Base-by-base conservation (phyloP, 2,329 filamentous ascomycete species). In the Colletotrichum australisinense region DNA sequence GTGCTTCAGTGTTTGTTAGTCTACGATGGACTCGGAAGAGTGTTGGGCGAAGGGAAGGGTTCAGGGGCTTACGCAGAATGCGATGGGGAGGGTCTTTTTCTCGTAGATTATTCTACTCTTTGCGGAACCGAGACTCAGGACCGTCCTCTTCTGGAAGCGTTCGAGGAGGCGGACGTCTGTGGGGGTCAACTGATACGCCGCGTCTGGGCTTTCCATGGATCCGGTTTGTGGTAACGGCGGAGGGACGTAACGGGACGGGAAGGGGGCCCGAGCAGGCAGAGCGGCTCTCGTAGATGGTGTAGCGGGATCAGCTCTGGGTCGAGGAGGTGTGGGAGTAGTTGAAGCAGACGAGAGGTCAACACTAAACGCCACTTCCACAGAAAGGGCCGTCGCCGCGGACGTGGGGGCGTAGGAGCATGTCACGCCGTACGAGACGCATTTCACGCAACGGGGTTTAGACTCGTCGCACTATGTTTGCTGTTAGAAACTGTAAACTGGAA, bases 381-480 rank as follows among this genome's bases (percentile, higher is more conserved):
- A 64, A 6, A 69, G 75, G 72, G 5, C 78, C 78, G 12, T 80
- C 76, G 56, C 78, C 30, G 74, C 76, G 19, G 73, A 67, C 14
- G 72, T 67, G 62, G 78, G 73, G 9, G 84, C 81, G 74, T 88
- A 90, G 69, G 83, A 83, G 79, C 88, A 90, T 9, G 82, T 78
- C 4, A 88, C 85, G 19, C 87, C 84, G 65, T 84, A 88, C 2
- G 80, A 76, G 12, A 79, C 62, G 76, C 89, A 91, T 70, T 85
- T 86, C 42, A 81, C 79, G 76, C 88, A 91, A 1, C 78, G 75
- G 0, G 88, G 89, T 53, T 82, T 86, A 3, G 19, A 22, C 8
- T 49, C 42, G 42, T 49, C 42, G 42, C 42, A 49, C 42, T 49
- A 49, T 49, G 19, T 49, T 9, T 8, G 11, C 19, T 49, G 42